Evolutionary conservation across 352 stramenopile species (phyloP).

Genomic region (Globisporangium emineosum): DNA sequence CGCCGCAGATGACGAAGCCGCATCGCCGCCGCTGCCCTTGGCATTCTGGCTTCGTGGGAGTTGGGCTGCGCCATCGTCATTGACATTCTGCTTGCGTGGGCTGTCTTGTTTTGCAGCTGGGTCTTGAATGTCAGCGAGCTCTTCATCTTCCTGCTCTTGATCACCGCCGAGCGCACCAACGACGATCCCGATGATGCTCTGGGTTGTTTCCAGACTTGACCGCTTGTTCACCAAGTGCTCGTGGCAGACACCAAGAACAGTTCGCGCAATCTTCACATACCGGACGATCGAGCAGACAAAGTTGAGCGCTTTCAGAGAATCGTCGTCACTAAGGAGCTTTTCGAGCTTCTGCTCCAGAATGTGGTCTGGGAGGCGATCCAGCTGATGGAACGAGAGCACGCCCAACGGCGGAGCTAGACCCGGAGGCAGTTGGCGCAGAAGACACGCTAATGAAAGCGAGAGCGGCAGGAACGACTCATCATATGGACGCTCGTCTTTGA

Average conservation of each 20-base stretch:
- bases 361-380: conserved; percentile 35
- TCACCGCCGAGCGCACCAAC: conserved; percentile 11
- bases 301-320: conserved; percentile 24
- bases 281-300: conserved; percentile 36
- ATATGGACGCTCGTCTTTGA: conserved; percentile 33
- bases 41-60: not conserved
- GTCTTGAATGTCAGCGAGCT: not conserved
- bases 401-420: conserved; percentile 34
- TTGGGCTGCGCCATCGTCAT: not conserved
- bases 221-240: conserved; percentile 32
- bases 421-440: conserved; percentile 41
- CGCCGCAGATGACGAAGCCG: not conserved
- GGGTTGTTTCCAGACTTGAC: conserved; percentile 28
- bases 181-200: conserved; percentile 26
- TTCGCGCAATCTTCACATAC: conserved; percentile 38
- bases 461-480: conserved; percentile 54
- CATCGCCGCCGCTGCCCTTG: not conserved
- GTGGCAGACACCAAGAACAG: conserved; percentile 39
- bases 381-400: conserved; percentile 35
- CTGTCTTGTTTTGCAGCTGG: not conserved
- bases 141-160: conserved; percentile 7
- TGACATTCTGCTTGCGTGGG: not conserved
- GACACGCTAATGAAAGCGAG: conserved; percentile 40
- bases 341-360: conserved; percentile 32
- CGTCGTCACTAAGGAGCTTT: conserved; percentile 18